Conservation (phyloP, 768 basidiomycete genomes). For the Leccinum fibrillosum region DNA sequence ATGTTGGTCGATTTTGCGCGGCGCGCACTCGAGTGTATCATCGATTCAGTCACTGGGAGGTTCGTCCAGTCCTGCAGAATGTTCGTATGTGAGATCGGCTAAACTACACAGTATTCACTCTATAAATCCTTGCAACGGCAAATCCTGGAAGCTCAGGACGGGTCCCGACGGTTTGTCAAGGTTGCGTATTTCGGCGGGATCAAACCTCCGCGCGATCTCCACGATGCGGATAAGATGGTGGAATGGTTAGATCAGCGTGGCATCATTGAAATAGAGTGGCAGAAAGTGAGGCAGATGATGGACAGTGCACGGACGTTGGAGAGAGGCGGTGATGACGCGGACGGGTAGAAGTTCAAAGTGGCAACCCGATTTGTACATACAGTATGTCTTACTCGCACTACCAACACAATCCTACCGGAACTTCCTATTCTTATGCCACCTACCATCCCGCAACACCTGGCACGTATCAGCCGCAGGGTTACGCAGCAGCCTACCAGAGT, state of each 20-base stretch:
- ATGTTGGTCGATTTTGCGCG: conserved; percentile 81
- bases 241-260: conserved; percentile 76
- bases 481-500: conserved; percentile 41
- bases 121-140: conserved; percentile 58
- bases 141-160: conserved; percentile 50
- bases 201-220: conserved; percentile 61
- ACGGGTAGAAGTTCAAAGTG: neutral
- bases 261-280: conserved; percentile 68
- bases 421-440: conserved; percentile 64
- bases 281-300: conserved; percentile 69
- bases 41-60: conserved; percentile 81
- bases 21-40: conserved; percentile 66
- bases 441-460: conserved; percentile 50
- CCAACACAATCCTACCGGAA: conserved; percentile 39
- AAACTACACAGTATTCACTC: conserved; percentile 52
- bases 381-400: conserved; percentile 36
- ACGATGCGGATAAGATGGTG: conserved; percentile 75
- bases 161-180: conserved; percentile 49
- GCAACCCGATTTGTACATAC: neutral
- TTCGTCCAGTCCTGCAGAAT: conserved; percentile 30
- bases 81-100: neutral
- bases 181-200: conserved; percentile 53
- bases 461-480: conserved; percentile 47
- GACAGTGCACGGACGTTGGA: conserved; percentile 68
- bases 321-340: conserved; percentile 33